These are phyloP conservation scores for Botryotinia narcissicola DNA, from an alignment of 2,329 filamentous ascomycete species.

Conservation along the genomic window DNA sequence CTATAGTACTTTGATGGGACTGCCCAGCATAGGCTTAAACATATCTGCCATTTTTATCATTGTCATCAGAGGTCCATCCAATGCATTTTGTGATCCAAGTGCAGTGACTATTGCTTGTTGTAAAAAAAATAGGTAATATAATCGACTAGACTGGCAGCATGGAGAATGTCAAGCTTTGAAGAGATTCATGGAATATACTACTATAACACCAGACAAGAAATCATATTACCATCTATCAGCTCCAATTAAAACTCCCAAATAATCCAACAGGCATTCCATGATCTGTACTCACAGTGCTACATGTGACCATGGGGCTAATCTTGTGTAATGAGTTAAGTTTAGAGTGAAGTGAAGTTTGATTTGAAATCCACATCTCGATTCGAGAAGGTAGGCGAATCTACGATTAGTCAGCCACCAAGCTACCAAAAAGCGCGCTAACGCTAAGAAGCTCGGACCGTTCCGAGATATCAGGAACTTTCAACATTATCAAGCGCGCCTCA, in stretches of 20 bases:
- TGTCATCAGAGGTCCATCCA: not conserved
- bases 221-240: not conserved
- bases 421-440: constrained; percentile 1
- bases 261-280: not conserved
- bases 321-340: not conserved
- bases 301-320: not conserved
- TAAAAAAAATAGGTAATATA: not conserved
- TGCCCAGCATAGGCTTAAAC: constrained; percentile 1
- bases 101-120: not conserved
- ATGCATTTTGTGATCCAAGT: not conserved
- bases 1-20: constrained; percentile 2
- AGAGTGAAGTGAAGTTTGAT: constrained; percentile 4
- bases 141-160: not conserved
- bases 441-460: constrained; percentile 13
- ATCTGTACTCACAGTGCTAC: not conserved
- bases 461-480: constrained; percentile 17
- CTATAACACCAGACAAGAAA: not conserved
- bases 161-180: not conserved
- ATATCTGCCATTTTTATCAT: not conserved
- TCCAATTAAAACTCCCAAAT: not conserved
- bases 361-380: constrained; percentile 3
- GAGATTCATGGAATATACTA: not conserved
- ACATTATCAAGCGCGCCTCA: constrained; percentile 6
- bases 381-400: not conserved
- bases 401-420: constrained; percentile 7